Conservation (phyloP, 768 basidiomycete species). For the Trametopsis cervina region DNA sequence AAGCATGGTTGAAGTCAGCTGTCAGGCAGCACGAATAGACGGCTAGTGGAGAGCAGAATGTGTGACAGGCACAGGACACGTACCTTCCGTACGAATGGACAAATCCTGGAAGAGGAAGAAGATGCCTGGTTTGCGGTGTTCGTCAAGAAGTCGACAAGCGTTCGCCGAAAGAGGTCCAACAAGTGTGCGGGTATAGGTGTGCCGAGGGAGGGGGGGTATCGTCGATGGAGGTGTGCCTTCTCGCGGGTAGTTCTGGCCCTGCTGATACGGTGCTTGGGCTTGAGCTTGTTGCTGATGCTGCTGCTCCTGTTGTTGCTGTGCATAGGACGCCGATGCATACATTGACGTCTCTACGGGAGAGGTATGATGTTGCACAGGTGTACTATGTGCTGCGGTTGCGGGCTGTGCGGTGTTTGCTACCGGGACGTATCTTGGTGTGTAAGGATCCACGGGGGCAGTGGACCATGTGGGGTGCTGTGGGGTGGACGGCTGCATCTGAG, state of each 20-base stretch:
- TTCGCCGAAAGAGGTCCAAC: conserved; percentile 87
- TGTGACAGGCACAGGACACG: conserved; percentile 8
- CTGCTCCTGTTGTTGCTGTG: conserved; percentile 28
- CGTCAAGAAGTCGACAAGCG: conserved; percentile 78
- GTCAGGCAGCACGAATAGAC: too few relatives aligned
- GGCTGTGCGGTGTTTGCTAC: conserved; percentile 9
- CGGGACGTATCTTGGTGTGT: conserved; percentile 9
- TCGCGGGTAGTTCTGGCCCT: conserved; percentile 9
- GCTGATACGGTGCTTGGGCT: conserved; percentile 19
- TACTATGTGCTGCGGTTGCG: conserved; percentile 23
- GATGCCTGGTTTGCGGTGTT: conserved; percentile 79
- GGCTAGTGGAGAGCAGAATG: background rate
- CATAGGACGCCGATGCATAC: conserved; percentile 25
- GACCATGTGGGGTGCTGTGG: conserved; percentile 4
- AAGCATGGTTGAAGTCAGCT: background rate
- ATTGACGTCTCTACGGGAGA: conserved; percentile 24
- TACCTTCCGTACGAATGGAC: conserved; percentile 89
- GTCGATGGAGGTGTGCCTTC: conserved; percentile 24
- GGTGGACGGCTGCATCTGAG: conserved; percentile 7
- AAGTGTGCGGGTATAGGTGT: conserved; percentile 79
- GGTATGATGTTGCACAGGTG: conserved; percentile 19
- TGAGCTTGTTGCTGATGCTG: conserved; percentile 19
- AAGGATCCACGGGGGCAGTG: conserved; percentile 7
- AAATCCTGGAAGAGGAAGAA: conserved; percentile 96
- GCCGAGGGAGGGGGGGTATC: conserved; percentile 46